phyloP scores from a whole-genome alignment of 495 filamentous ascomycete species.

The Xylaria curta region DNA sequence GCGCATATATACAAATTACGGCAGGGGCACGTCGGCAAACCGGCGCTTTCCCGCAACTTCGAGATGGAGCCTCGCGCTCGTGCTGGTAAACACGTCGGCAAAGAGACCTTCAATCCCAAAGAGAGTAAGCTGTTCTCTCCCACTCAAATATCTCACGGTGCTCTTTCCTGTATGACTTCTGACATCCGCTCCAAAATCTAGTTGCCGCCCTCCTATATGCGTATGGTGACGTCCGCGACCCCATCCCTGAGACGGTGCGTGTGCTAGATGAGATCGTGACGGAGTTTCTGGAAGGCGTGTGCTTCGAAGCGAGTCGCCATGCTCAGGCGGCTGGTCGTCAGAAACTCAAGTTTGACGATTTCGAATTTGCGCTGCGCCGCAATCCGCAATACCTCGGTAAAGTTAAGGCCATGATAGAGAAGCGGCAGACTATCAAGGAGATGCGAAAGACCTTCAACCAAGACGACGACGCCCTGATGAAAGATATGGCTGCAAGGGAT shows the following conservation, averaged over 20 bases:
- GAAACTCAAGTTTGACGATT: constrained; percentile 98
- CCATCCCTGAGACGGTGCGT: constrained; percentile 81
- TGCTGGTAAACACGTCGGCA: constrained; percentile 82
- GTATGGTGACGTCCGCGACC: constrained; percentile 74
- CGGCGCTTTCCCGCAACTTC: constrained; percentile 7
- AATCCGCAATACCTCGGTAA: constrained; percentile 87
- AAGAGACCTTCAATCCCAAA: constrained; percentile 79
- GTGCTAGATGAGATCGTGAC: constrained; percentile 94
- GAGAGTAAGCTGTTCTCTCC: constrained; percentile 66
- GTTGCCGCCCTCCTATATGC: constrained; percentile 84
- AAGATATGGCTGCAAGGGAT: constrained; percentile 31
- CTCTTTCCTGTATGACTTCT: constrained; percentile 12
- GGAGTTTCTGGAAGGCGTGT: constrained; percentile 86
- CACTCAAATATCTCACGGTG: not conserved
- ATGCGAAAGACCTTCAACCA: constrained; percentile 70
- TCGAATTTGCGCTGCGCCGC: constrained; percentile 87
- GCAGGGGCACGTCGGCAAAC: not conserved
- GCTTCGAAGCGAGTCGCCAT: constrained; percentile 82
- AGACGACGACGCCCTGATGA: constrained; percentile 49
- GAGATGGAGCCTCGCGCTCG: constrained; percentile 76
- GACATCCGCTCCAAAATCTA: constrained; percentile 41
- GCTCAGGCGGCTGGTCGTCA: constrained; percentile 83
- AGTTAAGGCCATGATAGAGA: constrained; percentile 83
- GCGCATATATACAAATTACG: not conserved
- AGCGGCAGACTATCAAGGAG: constrained; percentile 78